Evolutionary conservation across 306 rosid genomes (phyloP), one percentile per base, ranked within the genome.

Genomic region (Ziziphus jujuba): DNA sequence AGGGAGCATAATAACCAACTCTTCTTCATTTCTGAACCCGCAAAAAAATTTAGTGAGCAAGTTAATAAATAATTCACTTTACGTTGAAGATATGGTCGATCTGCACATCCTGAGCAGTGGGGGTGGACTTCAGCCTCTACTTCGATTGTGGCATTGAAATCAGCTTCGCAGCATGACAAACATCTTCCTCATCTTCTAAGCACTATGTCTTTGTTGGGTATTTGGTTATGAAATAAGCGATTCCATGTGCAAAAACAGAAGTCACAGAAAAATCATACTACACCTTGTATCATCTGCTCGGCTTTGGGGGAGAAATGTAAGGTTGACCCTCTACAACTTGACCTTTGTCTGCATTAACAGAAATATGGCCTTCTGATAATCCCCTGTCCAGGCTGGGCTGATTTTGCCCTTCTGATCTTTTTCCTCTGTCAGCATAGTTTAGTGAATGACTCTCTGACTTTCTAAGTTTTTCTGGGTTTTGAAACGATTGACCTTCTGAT

Each of bases 401-500:
- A 40, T 38, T 65, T 50, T 76, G 87, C 69, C 64, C 61, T 55
- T 72, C 74, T 47, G 75, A 65, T 64, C 35, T 65, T 28, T 75
- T 72, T 79, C 75, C 81, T 82, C 68, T 79, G 21, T 79, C 82
- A 23, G 85, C 47, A 57, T 83, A 76, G 49, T 58, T 72, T 31
- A 69, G 58, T 50, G 84, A 73, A 3, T 80, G 89, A 74, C 87
- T 77, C 23, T 76, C 89, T n/a, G 82, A 66, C 73, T 87, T 89
- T 62, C 75, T 77, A 19, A 78, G 53, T 23, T 66, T 85, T 1
- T 85, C 95, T 3, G 80, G 59, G 67, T 50, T 83, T 56, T 70
- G 82, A 23, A 56, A 56, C 11, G 75, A 75, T 70, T 68, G 79
- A 14, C 81, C 82, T 74, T 75, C 82, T n/a, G 66, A 79, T 59